Base-by-base conservation (phyloP, 305 asterid genomes). In the Nicotiana rustica region DNA sequence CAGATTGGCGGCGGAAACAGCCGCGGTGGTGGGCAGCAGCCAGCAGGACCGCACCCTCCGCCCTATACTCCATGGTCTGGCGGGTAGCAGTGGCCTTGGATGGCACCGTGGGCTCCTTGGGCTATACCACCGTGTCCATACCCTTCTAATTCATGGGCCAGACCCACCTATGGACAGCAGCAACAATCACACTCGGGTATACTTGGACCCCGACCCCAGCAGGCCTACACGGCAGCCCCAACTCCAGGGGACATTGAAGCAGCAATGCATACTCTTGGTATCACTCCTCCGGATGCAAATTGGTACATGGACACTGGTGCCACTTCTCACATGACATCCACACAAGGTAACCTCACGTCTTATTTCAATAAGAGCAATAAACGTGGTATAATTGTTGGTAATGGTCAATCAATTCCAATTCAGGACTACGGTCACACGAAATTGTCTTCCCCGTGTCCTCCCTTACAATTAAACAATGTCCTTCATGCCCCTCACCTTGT, bases 331-430 rank as follows among this genome's bases (percentile, higher is more conserved):
- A 3, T 33, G 36, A 68, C 44, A 29, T 3, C 47, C 41, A 15
- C 62, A 3, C 2, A 10, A 19, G 81, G 81, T 77, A 77, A 19
- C 10, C 81, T 56, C 64, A 2, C 66, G 13, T 77, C 81, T 52
- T 77, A 55, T 77, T 55, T 56, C 0, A 49, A n/a, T 52, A 15
- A 17, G 80, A 52, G 33, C 14, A 47, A 41, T 5, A 47, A 76
- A 15, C 12, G 7, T 41, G 52, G 21, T 19, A 52, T 76, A n/a
- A 76, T 3, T 49, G 80, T 76, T 49, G 80, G 80, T 18, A 76
- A 62, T 47, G 80, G 80, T 41, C 62, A 5, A 73, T 73, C 44
- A 2, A 31, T 31, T 31, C 33, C 33, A 31, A 31, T 31, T 31
- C 33, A 31, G 2, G 33, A 1, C 3, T 12, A 4, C 29, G 79